A percentile compares a stretch with the other conserved stretches of the same genome.
These are phyloP conservation scores for Perkinsus olseni DNA, from an alignment of 169 alveolate genomes.

Conservation along the genomic window DNA sequence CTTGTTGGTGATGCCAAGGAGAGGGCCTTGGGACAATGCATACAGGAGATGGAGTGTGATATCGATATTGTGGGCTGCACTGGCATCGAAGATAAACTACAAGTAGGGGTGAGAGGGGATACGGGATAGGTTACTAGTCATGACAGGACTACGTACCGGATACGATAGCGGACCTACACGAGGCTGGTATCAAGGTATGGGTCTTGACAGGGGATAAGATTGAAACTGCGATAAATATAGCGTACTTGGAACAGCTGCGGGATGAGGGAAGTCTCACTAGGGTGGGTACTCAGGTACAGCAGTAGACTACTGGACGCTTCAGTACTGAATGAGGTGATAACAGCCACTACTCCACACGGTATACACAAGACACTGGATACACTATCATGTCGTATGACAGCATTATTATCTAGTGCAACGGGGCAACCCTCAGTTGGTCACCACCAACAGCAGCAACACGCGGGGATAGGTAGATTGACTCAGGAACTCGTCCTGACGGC, in stretches of 20 bases:
- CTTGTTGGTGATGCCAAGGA: not conserved
- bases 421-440: too few species aligned
- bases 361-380: not conserved
- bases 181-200: slow-evolving; percentile 91
- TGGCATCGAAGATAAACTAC: slow-evolving; percentile 85
- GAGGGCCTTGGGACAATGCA: not conserved
- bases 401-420: too few species aligned
- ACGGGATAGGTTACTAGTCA: slow-evolving; percentile 26
- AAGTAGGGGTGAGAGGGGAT: slow-evolving; percentile 81
- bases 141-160: slow-evolving; percentile 85
- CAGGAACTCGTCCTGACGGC: too few species aligned
- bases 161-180: slow-evolving; percentile 75
- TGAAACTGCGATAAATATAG: slow-evolving; percentile 85
- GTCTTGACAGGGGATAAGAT: slow-evolving; percentile 94
- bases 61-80: slow-evolving; percentile 79
- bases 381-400: not conserved
- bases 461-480: too few species aligned
- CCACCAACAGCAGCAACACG: too few species aligned
- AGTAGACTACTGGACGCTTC: not conserved
- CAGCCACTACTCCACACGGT: not conserved
- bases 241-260: too few species aligned
- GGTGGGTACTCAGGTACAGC: not conserved
- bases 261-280: not conserved
- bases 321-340: not conserved
- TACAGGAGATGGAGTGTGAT: slow-evolving; percentile 64